A percentile compares a stretch with the other conserved stretches of the same genome.
Conservation (phyloP, 2,329 filamentous ascomycete genomes). For the Neofusicoccum sp. region DNA sequence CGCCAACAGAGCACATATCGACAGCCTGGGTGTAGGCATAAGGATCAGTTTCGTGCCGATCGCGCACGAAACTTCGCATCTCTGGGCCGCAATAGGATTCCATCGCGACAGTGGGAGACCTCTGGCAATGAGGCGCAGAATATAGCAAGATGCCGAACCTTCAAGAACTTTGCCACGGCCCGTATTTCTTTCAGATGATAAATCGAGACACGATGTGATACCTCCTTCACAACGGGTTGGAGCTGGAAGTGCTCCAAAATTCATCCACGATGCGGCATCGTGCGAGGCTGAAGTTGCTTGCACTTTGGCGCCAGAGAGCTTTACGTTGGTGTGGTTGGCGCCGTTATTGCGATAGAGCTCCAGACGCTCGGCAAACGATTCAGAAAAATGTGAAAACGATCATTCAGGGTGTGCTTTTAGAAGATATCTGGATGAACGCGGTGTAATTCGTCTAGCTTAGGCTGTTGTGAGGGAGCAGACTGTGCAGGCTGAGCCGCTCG, state of each 20-base stretch:
- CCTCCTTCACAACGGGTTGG: background rate
- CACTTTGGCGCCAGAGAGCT: too few relatives aligned
- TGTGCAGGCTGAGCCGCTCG: too few relatives aligned
- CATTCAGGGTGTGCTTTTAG: too few relatives aligned
- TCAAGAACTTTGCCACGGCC: background rate
- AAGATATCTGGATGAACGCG: too few relatives aligned
- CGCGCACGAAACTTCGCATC: background rate
- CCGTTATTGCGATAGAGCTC: too few relatives aligned
- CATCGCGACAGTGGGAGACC: background rate
- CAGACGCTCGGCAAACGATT: too few relatives aligned
- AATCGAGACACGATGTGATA: background rate
- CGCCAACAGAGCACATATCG: background rate
- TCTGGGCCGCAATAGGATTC: background rate
- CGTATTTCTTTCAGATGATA: background rate
- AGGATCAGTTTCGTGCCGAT: background rate
- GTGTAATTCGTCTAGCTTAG: too few relatives aligned
- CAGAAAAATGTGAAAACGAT: too few relatives aligned
- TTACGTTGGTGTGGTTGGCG: too few relatives aligned
- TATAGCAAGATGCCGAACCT: background rate
- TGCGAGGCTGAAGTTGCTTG: too few relatives aligned
- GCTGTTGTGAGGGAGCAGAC: too few relatives aligned
- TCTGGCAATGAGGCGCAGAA: background rate
- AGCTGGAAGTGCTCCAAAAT: background rate
- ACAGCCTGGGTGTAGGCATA: background rate
- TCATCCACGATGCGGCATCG: too few relatives aligned